Conservation (phyloP, 2,329 filamentous ascomycete species). For the Paecilomyces fulvus region DNA sequence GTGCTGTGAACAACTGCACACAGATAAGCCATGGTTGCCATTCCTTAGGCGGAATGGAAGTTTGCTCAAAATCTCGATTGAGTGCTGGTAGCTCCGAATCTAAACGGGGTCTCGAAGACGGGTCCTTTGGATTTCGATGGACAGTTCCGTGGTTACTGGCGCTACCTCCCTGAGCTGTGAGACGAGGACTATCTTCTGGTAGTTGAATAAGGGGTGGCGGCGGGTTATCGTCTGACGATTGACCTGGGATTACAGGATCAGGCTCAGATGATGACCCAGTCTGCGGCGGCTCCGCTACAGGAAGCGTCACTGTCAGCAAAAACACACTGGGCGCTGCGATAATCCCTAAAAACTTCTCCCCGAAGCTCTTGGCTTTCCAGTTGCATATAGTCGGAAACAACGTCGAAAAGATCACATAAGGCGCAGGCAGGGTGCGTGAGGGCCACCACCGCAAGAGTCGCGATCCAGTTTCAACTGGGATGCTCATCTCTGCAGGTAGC, state of each 20-base stretch:
- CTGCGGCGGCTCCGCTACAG: constrained; percentile 69
- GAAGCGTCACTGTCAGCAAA: constrained; percentile 78
- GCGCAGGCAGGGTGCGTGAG: constrained; percentile 61
- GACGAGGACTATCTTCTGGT: constrained; percentile 28
- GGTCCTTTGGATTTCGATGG: not conserved
- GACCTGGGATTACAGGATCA: constrained; percentile 17
- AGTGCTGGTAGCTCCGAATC: constrained; percentile 34
- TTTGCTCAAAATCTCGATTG: constrained; percentile 11
- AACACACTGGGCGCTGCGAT: constrained; percentile 87
- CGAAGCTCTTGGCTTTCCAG: constrained; percentile 75
- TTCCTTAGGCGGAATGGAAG: constrained; percentile 35
- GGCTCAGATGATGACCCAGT: constrained; percentile 41
- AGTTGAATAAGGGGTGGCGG: constrained; percentile 21
- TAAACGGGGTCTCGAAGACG: constrained; percentile 15
- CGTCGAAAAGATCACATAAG: constrained; percentile 60
- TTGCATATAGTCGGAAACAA: constrained; percentile 80
- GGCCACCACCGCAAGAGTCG: constrained; percentile 67
- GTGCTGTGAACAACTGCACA: constrained; percentile 78
- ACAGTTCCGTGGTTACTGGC: not conserved
- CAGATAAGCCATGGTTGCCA: constrained; percentile 92
- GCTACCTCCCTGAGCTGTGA: constrained; percentile 13
- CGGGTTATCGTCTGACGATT: constrained; percentile 11
- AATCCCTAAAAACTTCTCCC: constrained; percentile 72
- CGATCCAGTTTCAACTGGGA: constrained; percentile 27
- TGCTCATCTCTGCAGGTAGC: constrained; percentile 28